Percentiles rank a stretch among this genome's conserved stretches.
Conservation (phyloP, 1,284 basidiomycete genomes). For the Irpex sp. region DNA sequence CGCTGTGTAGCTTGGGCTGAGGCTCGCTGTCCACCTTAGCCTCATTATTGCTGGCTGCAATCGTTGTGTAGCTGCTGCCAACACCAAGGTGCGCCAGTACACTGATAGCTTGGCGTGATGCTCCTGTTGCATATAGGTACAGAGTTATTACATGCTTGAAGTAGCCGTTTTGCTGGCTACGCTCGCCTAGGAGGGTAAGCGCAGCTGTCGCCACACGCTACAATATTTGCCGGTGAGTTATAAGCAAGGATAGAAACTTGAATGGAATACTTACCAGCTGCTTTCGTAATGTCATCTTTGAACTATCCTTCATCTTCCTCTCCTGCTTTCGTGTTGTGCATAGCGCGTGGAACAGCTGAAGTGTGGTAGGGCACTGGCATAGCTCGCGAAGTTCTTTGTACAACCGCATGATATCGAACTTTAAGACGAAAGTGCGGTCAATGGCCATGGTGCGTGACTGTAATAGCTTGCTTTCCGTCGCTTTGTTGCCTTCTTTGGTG, state of each 20-base stretch:
- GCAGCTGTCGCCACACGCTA: slow-evolving; percentile 5
- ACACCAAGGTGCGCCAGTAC: slow-evolving; percentile 25
- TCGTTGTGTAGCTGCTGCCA: slow-evolving; percentile 10
- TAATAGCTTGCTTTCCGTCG: not conserved
- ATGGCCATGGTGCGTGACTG: slow-evolving; percentile 3
- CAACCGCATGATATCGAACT: slow-evolving; percentile 3
- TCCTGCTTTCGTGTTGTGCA: slow-evolving; percentile 5
- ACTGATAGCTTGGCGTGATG: slow-evolving; percentile 26
- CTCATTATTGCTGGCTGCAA: not conserved
- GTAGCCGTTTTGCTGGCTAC: slow-evolving; percentile 30
- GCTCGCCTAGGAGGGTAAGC: slow-evolving; percentile 22
- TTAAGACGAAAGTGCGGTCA: not conserved
- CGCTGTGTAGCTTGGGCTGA: too few species aligned
- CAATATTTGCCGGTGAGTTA: not conserved
- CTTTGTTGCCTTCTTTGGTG: too few species aligned
- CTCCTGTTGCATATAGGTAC: slow-evolving; percentile 31
- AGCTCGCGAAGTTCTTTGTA: too few species aligned
- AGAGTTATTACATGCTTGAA: slow-evolving; percentile 23
- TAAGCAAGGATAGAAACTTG: not conserved
- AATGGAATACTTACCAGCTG: not conserved
- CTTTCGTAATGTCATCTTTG: not conserved
- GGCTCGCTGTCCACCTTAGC: too few species aligned
- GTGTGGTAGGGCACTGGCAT: too few species aligned
- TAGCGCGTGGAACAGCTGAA: not conserved
- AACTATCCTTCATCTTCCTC: not conserved